Base-by-base conservation (phyloP, 768 basidiomycete species). In the Epithele typhae region DNA sequence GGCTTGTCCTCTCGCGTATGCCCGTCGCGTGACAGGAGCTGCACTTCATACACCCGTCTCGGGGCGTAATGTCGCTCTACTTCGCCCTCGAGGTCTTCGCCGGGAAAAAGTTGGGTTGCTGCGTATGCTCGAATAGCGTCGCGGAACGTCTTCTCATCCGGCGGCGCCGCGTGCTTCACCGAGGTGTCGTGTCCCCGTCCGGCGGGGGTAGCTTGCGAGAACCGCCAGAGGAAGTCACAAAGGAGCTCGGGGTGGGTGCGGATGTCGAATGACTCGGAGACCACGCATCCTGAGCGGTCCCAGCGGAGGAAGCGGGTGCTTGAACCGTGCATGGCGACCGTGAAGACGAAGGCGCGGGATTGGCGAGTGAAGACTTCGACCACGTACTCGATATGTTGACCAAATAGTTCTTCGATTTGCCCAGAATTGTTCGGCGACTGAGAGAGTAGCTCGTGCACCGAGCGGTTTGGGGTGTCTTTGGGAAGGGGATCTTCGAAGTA, bases 281-380 rank as follows among this genome's bases (percentile, higher is more conserved):
- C 64, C 14, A 70, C 49, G 5, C 52, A 58, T 3, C 64, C 70
- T 2, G 64, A 48, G 4, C 68, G 60, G 45, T 71, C 70, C 49
- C 59, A 57, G 2, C 60, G 59, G 21, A 71, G 51, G 21, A 71
- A 41, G 1, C 68, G 63, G 5, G 56, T 64, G 9, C 40, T 37
- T 0, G 53, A 49, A n/a, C 60, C 57, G 17, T 33, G 51, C 24
- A 71, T 53, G 22, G 53, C 55, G 33, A 70, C 36, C 0, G 63
- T 52, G 52, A 69, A 68, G 2, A 49, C 40, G 35, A 56, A 59
- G 1, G 42, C 48, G 7, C 68, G 64, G 34, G 62, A 57, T 40
- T 68, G 69, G 9, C 57, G 52, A 12, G 57, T 46, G 25, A 53
- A 52, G 25, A 45, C 12, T n/a, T 49, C 48, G 1, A 23, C 22